Base-by-base conservation (phyloP, 768 basidiomycete genomes). In the Pulveroboletus sp. region DNA sequence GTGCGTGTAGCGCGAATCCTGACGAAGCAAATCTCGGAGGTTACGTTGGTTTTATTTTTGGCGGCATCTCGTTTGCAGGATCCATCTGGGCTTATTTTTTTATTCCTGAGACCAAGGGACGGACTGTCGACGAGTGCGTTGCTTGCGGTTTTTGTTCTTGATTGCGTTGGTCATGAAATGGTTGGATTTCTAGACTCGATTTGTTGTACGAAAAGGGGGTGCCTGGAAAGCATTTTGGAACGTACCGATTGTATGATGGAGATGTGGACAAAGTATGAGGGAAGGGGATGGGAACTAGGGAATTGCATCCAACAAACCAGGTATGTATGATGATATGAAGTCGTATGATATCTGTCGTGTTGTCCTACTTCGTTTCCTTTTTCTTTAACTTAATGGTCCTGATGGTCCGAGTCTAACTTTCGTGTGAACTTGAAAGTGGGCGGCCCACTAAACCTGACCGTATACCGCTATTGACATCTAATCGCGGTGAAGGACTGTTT, bases 141-240 rank as follows among this genome's bases (percentile, higher is more conserved):
- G 4, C 4, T 36, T 40, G 12, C 12, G 27, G 17, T 2, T 27
- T 1, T 20, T 1, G 27, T 29, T 29, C 17, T 33, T 14, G 31
- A 19, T 11, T 1, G 19, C 6, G 1, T 25, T 43, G 37, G 4
- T 4, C 9, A 11, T 3, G 2, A 34, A 5, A 39, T 29, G 8
- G 16, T 16, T 29, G 27, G 9, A 6, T 6, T 2, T 7, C 3
- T 32, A 64, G 62, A 14, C 60, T 69, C 42, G 69, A 69, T 45
- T 24, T 66, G n/a, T 51, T 69, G 50, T 69, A 61, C 43, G 69
- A 69, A 42, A 58, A 51, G 37, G 53, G 53, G 40, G 60, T 69
- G 12, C 44, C 63, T 11, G 65, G 65, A 29, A 61, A 62, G 42
- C 44, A 50, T 29, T 70, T 69, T 41, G 56, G 35, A 21, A 29